Conservation (phyloP, 352 stramenopile genomes). For the Globisporangium carolinianum region DNA sequence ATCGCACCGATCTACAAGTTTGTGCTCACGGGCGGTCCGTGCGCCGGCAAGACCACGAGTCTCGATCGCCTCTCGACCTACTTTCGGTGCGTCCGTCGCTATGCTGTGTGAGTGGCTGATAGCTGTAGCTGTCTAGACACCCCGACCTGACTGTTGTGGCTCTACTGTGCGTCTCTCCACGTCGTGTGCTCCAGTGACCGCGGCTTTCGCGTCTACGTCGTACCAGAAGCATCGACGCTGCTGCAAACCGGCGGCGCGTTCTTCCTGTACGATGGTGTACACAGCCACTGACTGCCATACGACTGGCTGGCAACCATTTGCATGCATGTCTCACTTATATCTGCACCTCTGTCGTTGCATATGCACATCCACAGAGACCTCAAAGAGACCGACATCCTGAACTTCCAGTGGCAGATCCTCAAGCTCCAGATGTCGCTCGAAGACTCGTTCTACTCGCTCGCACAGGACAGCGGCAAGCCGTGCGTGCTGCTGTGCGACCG, state of each 20-base stretch:
- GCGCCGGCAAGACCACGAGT: constrained; percentile 94
- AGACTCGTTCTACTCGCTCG: constrained; percentile 79
- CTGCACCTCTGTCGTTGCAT: not conserved
- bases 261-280: constrained; percentile 56
- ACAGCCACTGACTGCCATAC: not conserved
- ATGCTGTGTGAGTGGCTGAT: too few species aligned
- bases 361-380: constrained; percentile 39
- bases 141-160: too few species aligned
- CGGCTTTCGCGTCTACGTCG: constrained; percentile 93
- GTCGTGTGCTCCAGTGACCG: constrained; percentile 46
- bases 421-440: constrained; percentile 81
- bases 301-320: not conserved
- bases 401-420: constrained; percentile 86
- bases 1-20: constrained; percentile 88
- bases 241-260: constrained; percentile 91
- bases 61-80: constrained; percentile 89
- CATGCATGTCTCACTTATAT: not conserved
- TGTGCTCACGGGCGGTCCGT: constrained; percentile 92
- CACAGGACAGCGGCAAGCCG: constrained; percentile 69
- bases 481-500: constrained; percentile 95
- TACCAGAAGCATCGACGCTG: constrained; percentile 94
- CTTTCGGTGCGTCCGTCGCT: constrained; percentile 35
- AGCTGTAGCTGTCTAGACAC: too few species aligned
- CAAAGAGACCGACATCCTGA: constrained; percentile 74
- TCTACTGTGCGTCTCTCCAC: too few species aligned